Conservation (phyloP, 2,329 filamentous ascomycete genomes). For the Neobulgaria alba region DNA sequence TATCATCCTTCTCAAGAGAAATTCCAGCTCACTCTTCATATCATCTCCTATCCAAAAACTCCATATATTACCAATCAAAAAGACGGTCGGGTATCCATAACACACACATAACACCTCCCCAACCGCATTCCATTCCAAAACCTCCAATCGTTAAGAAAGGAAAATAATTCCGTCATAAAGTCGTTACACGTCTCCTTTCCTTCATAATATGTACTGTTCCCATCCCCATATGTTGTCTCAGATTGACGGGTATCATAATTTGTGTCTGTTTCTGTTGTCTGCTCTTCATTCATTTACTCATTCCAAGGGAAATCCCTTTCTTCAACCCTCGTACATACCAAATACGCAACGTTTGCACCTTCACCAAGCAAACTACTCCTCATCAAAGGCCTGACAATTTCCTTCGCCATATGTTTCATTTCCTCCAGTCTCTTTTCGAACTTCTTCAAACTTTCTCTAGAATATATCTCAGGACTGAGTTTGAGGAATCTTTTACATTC, state of each 20-base stretch:
- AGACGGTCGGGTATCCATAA: too few species aligned
- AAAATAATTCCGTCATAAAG: neutral
- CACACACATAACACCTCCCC: too few species aligned
- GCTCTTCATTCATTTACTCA: neutral
- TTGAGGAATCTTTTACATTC: slow-evolving; percentile 89
- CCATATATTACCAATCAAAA: too few species aligned
- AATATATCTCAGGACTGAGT: slow-evolving; percentile 72
- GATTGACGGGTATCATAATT: neutral
- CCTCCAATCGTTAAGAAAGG: too few species aligned
- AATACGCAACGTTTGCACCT: slow-evolving; percentile 45
- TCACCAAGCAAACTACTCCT: slow-evolving; percentile 76
- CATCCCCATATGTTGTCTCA: too few species aligned
- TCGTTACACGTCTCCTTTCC: neutral
- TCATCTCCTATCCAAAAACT: too few species aligned
- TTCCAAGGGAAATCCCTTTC: slow-evolving; percentile 55
- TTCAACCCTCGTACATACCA: slow-evolving; percentile 56
- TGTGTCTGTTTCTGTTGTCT: neutral
- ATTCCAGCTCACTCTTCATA: too few species aligned
- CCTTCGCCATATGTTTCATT: slow-evolving; percentile 73
- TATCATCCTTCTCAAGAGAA: too few species aligned
- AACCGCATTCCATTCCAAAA: neutral
- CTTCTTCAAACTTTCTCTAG: slow-evolving; percentile 71
- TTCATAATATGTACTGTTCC: neutral
- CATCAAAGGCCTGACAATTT: slow-evolving; percentile 79
- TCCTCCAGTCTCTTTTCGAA: slow-evolving; percentile 87